These are phyloP conservation scores for Apiospora aurea DNA, from an alignment of 2,329 filamentous ascomycete genomes.

Conservation along the genomic window DNA sequence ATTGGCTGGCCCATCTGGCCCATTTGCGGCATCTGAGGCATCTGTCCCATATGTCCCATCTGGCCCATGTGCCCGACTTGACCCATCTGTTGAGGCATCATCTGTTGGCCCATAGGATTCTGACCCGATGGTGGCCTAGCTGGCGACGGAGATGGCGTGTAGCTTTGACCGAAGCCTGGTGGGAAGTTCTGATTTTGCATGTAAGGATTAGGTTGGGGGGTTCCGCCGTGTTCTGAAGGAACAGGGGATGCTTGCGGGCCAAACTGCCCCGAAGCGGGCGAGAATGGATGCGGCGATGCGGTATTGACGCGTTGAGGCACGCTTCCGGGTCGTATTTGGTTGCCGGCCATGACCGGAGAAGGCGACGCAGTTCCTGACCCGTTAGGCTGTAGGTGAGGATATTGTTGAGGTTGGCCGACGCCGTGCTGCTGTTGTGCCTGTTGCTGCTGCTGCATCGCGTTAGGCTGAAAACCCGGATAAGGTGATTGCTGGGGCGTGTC, in stretches of 20 bases:
- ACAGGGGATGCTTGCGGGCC: constrained; percentile 76
- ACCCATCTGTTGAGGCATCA: constrained; percentile 60
- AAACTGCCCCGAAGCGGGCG: constrained; percentile 76
- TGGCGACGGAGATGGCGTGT: constrained; percentile 63
- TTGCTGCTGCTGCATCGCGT: constrained; percentile 65
- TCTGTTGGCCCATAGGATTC: constrained; percentile 60
- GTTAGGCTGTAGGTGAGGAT: constrained; percentile 83
- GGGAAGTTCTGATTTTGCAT: constrained; percentile 65
- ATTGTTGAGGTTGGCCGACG: constrained; percentile 64
- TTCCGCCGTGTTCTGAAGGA: constrained; percentile 76
- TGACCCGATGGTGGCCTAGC: constrained; percentile 62
- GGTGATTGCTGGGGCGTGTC: constrained; percentile 86
- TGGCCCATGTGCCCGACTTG: constrained; percentile 40
- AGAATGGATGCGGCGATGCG: constrained; percentile 90
- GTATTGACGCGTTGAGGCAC: constrained; percentile 86
- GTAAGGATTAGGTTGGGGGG: constrained; percentile 76
- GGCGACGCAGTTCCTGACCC: constrained; percentile 86
- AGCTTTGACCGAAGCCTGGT: constrained; percentile 65
- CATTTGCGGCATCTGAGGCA: constrained; percentile 47
- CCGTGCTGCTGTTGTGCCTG: constrained; percentile 42
- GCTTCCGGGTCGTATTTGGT: constrained; percentile 74
- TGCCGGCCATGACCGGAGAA: constrained; percentile 84
- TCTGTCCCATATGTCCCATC: constrained; percentile 48
- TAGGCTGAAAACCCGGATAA: constrained; percentile 71
- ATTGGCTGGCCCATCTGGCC: constrained; percentile 48